A percentile compares a stretch with the other conserved stretches of the same genome.
phyloP scores from a whole-genome alignment of 352 stramenopile species.

The Globisporangium spinosum region DNA sequence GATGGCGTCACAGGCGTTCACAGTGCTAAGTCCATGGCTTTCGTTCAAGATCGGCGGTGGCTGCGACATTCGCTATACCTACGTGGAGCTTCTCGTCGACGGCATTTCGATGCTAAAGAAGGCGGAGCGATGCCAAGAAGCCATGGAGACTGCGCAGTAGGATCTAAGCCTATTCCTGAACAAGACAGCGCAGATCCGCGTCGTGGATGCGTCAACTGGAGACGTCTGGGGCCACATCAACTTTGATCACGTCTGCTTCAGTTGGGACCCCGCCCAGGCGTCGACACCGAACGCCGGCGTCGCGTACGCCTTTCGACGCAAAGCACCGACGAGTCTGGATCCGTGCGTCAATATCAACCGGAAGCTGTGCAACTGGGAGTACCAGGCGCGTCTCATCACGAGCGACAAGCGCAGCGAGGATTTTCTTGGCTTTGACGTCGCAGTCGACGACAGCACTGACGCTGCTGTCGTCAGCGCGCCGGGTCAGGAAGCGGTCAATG shows the following conservation, averaged over 20 bases:
- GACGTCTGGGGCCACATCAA: conserved; percentile 95
- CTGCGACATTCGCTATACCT: conserved; percentile 89
- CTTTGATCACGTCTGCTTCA: conserved; percentile 94
- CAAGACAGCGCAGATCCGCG: conserved; percentile 86
- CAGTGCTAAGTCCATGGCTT: conserved; percentile 86
- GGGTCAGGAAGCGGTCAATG: conserved; percentile 66
- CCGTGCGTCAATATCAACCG: conserved; percentile 64
- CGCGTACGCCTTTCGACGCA: conserved; percentile 78
- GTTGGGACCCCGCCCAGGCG: conserved; percentile 79
- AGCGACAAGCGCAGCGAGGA: conserved; percentile 89
- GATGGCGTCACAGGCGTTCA: conserved; percentile 93
- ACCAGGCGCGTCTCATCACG: conserved; percentile 82
- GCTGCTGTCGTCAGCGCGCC: conserved; percentile 80
- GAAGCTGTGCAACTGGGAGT: conserved; percentile 80
- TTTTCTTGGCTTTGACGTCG: conserved; percentile 84
- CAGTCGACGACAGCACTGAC: conserved; percentile 76
- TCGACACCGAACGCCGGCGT: conserved; percentile 63
- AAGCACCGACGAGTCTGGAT: conserved; percentile 45
- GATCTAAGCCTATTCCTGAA: conserved; percentile 82
- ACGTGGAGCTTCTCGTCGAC: conserved; percentile 95
- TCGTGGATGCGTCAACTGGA: conserved; percentile 89
- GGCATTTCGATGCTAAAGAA: conserved; percentile 76
- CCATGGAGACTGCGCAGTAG: conserved; percentile 88
- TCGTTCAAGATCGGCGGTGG: conserved; percentile 94
- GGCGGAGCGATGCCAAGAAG: conserved; percentile 90